Evolutionary conservation across 306 rosid genomes (phyloP).

Genomic region (Pterocarpus macrocarpus): DNA sequence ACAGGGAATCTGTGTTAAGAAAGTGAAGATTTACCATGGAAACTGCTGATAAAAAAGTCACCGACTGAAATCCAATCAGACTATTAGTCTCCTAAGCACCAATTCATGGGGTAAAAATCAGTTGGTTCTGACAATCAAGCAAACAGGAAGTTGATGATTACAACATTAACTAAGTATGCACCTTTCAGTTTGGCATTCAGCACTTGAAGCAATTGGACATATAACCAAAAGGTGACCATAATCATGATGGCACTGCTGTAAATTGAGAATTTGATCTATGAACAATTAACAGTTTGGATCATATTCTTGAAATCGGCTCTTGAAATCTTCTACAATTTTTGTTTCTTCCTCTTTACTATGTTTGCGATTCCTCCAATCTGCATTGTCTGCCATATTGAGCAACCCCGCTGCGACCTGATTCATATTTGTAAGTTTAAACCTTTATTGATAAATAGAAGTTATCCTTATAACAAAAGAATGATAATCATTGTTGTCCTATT

Average conservation of each 20-base stretch:
- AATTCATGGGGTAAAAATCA: slow-evolving; percentile 31
- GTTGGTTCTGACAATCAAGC: slow-evolving; percentile 35
- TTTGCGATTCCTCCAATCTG: slow-evolving; percentile 88
- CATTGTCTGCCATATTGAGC: slow-evolving; percentile 88
- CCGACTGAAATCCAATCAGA: slow-evolving; percentile 6
- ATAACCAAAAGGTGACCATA: slow-evolving; percentile 33
- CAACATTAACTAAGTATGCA: slow-evolving; percentile 35
- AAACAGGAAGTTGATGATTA: slow-evolving; percentile 23
- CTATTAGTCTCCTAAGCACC: slow-evolving; percentile 38
- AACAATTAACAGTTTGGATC: slow-evolving; percentile 75
- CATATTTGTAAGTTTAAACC: slow-evolving; percentile 39
- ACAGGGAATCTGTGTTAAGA: slow-evolving; percentile 19
- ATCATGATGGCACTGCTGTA: neutral
- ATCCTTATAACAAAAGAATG: slow-evolving; percentile 11
- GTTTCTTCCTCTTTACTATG: slow-evolving; percentile 83
- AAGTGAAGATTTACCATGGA: slow-evolving; percentile 43
- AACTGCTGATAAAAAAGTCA: slow-evolving; percentile 24
- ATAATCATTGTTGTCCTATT: slow-evolving; percentile 7
- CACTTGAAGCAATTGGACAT: slow-evolving; percentile 32
- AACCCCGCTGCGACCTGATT: slow-evolving; percentile 91
- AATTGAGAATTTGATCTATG: slow-evolving; percentile 25
- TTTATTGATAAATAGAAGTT: slow-evolving; percentile 21
- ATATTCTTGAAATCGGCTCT: slow-evolving; percentile 75
- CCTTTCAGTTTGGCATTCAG: slow-evolving; percentile 43
- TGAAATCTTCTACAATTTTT: slow-evolving; percentile 73